Evolutionary conservation across 371 early-diverging fungal species (phyloP).

Genomic region (Mortierella sp.): DNA sequence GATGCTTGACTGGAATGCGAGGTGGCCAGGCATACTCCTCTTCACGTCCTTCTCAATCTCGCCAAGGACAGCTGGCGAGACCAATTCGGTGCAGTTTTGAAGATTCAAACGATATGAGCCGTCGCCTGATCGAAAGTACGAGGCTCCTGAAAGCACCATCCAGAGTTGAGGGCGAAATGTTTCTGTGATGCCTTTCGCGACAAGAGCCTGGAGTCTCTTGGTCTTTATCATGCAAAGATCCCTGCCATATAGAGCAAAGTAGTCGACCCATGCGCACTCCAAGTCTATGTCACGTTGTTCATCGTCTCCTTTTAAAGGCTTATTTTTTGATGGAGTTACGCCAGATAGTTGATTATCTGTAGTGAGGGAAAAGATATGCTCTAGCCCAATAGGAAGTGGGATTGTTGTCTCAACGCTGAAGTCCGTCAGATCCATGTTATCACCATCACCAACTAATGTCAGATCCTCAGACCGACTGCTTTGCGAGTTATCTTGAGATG

Average conservation of each 20-base stretch:
- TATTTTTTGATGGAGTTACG: background rate
- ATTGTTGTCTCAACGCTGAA: slow-evolving; percentile 12
- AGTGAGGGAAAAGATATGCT: slow-evolving; percentile 17
- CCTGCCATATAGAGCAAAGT: slow-evolving; percentile 66
- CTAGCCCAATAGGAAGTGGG: slow-evolving; percentile 33
- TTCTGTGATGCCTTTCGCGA: slow-evolving; percentile 59
- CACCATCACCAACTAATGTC: slow-evolving; percentile 21
- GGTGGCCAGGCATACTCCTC: slow-evolving; percentile 72
- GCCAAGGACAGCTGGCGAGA: slow-evolving; percentile 61
- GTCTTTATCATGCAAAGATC: slow-evolving; percentile 70
- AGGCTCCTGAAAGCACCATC: slow-evolving; percentile 46
- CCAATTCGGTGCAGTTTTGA: slow-evolving; percentile 56
- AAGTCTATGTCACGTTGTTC: slow-evolving; percentile 26
- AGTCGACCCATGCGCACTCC: slow-evolving; percentile 54
- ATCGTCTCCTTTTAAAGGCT: background rate
- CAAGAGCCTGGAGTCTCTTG: slow-evolving; percentile 58
- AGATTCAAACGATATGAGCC: slow-evolving; percentile 32
- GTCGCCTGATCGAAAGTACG: slow-evolving; percentile 30
- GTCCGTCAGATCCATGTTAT: background rate
- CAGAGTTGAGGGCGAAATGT: slow-evolving; percentile 46
- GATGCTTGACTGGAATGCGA: slow-evolving; percentile 68
- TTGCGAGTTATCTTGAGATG: slow-evolving; percentile 18
- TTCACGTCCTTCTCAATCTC: slow-evolving; percentile 79
- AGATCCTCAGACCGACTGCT: slow-evolving; percentile 21
- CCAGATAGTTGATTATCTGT: background rate